A percentile compares a stretch with the other conserved stretches of the same genome.
Conservation (phyloP, 1,284 basidiomycete species). For the Stygiomarasmius scandens region DNA sequence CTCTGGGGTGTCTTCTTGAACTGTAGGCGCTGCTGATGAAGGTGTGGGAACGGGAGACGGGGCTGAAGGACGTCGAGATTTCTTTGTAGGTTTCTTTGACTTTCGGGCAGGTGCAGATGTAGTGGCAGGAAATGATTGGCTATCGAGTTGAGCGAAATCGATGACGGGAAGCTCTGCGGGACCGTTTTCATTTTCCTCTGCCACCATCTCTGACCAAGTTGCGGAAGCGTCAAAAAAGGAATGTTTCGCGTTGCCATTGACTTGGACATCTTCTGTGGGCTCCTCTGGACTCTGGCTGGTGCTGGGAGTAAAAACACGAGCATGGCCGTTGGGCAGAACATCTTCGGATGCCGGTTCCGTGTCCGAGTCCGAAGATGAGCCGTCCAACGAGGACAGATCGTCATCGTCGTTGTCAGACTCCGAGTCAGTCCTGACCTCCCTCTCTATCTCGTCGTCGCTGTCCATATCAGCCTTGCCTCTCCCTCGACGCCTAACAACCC, state of each 20-base stretch:
- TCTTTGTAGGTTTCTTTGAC: conserved; percentile 33
- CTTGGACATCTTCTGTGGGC: conserved; percentile 28
- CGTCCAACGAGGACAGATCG: conserved; percentile 53
- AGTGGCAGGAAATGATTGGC: conserved; percentile 34
- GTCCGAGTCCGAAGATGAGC: conserved; percentile 68
- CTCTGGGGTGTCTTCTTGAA: conserved; percentile 23
- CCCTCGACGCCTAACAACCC: conserved; percentile 50
- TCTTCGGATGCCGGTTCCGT: conserved; percentile 66
- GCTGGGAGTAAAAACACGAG: conserved; percentile 60
- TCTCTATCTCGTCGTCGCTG: conserved; percentile 75
- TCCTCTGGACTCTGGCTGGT: conserved; percentile 62
- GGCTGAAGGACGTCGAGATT: conserved; percentile 26
- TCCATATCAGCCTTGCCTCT: conserved; percentile 56
- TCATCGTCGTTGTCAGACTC: conserved; percentile 53
- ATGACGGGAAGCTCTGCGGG: conserved; percentile 73
- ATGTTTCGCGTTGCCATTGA: conserved; percentile 33
- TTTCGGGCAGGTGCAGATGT: conserved; percentile 37
- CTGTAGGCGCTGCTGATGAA: conserved; percentile 14
- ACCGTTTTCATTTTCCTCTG: conserved; percentile 64
- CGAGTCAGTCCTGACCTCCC: conserved; percentile 68
- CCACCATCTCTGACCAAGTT: conserved; percentile 84
- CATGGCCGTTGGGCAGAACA: conserved; percentile 48
- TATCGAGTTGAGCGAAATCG: conserved; percentile 72
- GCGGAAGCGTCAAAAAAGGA: conserved; percentile 56
- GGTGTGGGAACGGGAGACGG: conserved; percentile 27